Evolutionary conservation across 352 stramenopile genomes (phyloP), one percentile per base, ranked within the genome.

Genomic region (Phytophthora tubulina): DNA sequence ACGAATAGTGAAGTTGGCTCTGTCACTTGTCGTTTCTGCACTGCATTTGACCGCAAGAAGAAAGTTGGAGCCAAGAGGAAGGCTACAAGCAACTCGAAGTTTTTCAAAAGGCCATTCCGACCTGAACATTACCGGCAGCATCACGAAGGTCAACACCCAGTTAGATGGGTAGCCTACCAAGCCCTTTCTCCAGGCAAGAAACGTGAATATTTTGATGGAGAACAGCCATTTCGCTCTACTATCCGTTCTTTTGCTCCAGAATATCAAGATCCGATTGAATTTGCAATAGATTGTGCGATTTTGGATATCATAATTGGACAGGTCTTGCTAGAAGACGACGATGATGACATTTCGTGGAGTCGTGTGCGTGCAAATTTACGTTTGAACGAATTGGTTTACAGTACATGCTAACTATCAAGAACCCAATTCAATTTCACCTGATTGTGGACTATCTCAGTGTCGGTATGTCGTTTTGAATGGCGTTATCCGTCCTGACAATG

Each of bases 391-490:
- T 27, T 27, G 21, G 21, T 2, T 2, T 2, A 27, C 21, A 27
- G 21, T 27, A 27, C 21, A 27, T 27, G 21, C 21, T 27, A 1
- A 27, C 21, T 27, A 41, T 41, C 36, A 41, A 41, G 11, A 46
- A 46, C 11, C 36, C 36, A 15, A 21, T 48, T 17, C 41, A 17
- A 48, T 48, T 48, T 48, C 15, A 48, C 14, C 32, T 52, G 45
- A 31, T 52, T 52, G 21, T 52, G n/a, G 21, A 52, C 21, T 52
- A 52, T 14, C 15, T 52, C 6, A 33, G 45, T 35, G 6, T 38
- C 1, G 45, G 45, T 10, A 52, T 52, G 45, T 52, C 45, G 8
- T 52, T 52, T 52, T 6, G 45, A 52, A 52, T 35, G 45, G 45
- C 45, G 6, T 13, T 52, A 15, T 52, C 21, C 4, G 21, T 17